A percentile compares a stretch with the other conserved stretches of the same genome.
Conservation (phyloP, 1,284 basidiomycete genomes). For the Tetrapyrgos nigripes region DNA sequence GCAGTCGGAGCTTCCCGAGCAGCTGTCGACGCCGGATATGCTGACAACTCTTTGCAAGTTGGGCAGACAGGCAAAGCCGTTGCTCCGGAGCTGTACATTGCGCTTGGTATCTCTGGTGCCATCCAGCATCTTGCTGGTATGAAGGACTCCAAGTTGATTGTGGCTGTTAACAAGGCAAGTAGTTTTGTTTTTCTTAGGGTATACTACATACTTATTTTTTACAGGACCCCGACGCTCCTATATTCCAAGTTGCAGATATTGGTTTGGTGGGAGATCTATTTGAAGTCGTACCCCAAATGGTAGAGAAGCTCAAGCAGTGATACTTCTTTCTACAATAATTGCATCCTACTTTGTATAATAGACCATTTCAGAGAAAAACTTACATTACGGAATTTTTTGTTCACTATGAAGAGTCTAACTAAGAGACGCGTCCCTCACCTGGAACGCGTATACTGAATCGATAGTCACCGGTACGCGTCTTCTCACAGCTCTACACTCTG, state of each 20-base stretch:
- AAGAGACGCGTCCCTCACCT: no score
- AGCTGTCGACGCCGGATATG: conserved; percentile 98
- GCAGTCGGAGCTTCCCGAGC: conserved; percentile 98
- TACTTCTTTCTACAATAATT: background rate
- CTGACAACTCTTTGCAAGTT: conserved; percentile 98
- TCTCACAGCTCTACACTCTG: background rate
- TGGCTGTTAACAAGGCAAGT: conserved; percentile 94
- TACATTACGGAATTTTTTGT: background rate
- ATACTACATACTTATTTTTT: conserved; percentile 3
- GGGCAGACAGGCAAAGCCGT: conserved; percentile 99
- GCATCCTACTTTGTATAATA: background rate
- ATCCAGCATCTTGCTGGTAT: conserved; percentile 99
- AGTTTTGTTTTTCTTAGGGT: background rate
- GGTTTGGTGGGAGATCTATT: conserved; percentile 95
- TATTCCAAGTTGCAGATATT: conserved; percentile 98
- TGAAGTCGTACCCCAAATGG: conserved; percentile 87
- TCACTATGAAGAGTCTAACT: no score
- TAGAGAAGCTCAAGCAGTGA: conserved; percentile 80
- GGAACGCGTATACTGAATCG: no score
- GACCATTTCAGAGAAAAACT: background rate
- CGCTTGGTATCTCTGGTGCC: conserved; percentile 96
- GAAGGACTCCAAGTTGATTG: conserved; percentile 99
- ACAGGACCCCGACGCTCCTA: conserved; percentile 96
- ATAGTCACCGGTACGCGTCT: no score
- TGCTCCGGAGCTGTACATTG: conserved; percentile 95